These are phyloP conservation scores for Isatis lusitanica DNA, from an alignment of 441 rosid species.

Conservation along the genomic window DNA sequence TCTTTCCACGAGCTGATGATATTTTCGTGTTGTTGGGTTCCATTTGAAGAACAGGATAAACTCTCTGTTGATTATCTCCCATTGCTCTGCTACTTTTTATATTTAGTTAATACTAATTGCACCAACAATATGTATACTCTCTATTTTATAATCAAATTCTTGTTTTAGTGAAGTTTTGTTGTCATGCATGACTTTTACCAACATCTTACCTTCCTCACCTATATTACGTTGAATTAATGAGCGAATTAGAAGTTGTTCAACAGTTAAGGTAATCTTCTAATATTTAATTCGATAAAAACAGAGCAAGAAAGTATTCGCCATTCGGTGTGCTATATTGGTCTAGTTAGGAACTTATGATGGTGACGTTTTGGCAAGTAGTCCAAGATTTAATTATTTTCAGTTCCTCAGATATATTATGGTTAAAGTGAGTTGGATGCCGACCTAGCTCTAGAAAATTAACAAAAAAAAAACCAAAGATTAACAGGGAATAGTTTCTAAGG, in stretches of 20 bases:
- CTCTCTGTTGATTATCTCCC: slow-evolving; percentile 50
- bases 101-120: slow-evolving; percentile 1
- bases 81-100: slow-evolving; percentile 22
- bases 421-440: too few species aligned
- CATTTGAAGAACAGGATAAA: slow-evolving; percentile 47
- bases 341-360: slow-evolving; percentile 11
- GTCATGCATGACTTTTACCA: slow-evolving; percentile 17
- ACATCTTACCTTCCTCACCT: slow-evolving; percentile 55
- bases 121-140: background rate
- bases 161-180: slow-evolving; percentile 11
- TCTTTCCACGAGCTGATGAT: slow-evolving; percentile 7
- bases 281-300: slow-evolving; percentile 6
- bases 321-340: slow-evolving; percentile 15
- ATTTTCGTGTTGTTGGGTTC: slow-evolving; percentile 38
- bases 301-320: slow-evolving; percentile 9
- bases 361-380: background rate
- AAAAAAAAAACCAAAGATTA: too few species aligned
- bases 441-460: too few species aligned
- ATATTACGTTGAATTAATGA: slow-evolving; percentile 32
- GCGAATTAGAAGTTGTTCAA: slow-evolving; percentile 47
- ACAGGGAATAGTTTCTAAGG: too few species aligned
- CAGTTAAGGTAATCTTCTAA: slow-evolving; percentile 22
- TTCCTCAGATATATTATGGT: too few species aligned
- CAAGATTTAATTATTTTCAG: too few species aligned
- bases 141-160: background rate